phyloP scores from a whole-genome alignment of 2,329 filamentous ascomycete species.

The Fusarium circinatum region DNA sequence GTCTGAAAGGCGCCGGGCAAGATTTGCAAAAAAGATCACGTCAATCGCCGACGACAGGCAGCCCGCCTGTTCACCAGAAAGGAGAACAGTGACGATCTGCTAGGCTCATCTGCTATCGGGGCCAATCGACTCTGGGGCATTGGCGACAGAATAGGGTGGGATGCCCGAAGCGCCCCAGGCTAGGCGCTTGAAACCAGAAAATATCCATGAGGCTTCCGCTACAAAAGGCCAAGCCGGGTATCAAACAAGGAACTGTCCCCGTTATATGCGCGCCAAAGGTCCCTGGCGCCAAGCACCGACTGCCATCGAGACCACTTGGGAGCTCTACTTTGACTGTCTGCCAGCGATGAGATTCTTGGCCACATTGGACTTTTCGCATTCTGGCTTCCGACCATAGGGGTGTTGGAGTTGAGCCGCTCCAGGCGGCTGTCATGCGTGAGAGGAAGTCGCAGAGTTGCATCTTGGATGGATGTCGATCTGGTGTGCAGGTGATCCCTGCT shows the following conservation, averaged over 20 bases:
- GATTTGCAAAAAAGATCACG: not conserved
- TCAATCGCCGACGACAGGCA: not conserved
- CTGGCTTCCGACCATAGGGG: not conserved
- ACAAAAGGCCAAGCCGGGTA: constrained; percentile 6
- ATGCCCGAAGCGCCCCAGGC: constrained; percentile 19
- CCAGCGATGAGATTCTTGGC: constrained; percentile 13
- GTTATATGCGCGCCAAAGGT: constrained; percentile 29
- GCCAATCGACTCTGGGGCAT: constrained; percentile 23
- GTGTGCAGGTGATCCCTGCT: constrained; percentile 19
- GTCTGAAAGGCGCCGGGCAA: constrained; percentile 42
- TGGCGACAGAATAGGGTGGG: constrained; percentile 25
- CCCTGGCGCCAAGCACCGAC: constrained; percentile 24
- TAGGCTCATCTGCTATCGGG: constrained; percentile 5
- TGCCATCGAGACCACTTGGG: constrained; percentile 1
- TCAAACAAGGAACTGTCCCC: constrained; percentile 20
- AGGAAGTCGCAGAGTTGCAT: not conserved
- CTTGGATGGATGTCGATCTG: constrained; percentile 29
- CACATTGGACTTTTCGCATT: not conserved
- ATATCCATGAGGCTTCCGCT: constrained; percentile 14
- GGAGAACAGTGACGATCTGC: not conserved
- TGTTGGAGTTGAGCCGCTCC: not conserved
- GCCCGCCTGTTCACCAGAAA: not conserved
- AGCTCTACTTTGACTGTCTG: constrained; percentile 1
- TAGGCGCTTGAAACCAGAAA: constrained; percentile 21
- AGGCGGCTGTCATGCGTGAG: not conserved